A percentile compares a stretch with the other conserved stretches of the same genome.
phyloP scores from a whole-genome alignment of 179 eudicot species.

The Silene vulgaris region DNA sequence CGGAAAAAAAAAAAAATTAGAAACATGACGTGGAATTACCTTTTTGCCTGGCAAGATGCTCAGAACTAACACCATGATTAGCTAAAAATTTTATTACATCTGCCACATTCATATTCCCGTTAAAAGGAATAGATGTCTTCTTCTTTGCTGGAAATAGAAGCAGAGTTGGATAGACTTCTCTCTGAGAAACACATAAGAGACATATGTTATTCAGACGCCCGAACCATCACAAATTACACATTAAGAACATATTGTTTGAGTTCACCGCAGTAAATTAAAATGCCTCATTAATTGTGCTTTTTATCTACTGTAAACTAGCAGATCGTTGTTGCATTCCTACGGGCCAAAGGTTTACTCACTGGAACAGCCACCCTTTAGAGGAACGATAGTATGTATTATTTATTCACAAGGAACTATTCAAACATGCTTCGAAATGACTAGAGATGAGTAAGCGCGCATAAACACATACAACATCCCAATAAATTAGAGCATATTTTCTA shows the following conservation, averaged over 20 bases:
- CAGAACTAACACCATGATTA: constrained; percentile 46
- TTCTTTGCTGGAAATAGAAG: constrained; percentile 67
- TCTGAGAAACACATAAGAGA: constrained; percentile 45
- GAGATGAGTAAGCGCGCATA: neutral
- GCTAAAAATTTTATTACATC: constrained; percentile 61
- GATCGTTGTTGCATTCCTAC: neutral
- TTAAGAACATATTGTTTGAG: neutral
- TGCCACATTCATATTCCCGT: constrained; percentile 56
- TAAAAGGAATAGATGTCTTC: constrained; percentile 52
- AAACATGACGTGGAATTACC: constrained; percentile 32
- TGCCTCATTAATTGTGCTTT: neutral
- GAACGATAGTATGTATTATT: too few relatives aligned
- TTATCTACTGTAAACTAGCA: neutral
- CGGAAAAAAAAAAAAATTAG: neutral
- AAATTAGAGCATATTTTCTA: neutral
- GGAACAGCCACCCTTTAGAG: neutral
- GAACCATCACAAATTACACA: neutral
- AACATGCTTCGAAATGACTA: neutral
- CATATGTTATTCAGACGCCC: neutral
- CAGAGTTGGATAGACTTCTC: constrained; percentile 67
- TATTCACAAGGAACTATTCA: too few relatives aligned
- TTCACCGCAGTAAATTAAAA: neutral
- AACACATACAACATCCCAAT: neutral
- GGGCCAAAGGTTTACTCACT: neutral
- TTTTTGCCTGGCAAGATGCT: constrained; percentile 39